phyloP scores from a whole-genome alignment of 2,329 filamentous ascomycete species.

The Chrysoporthe puriensis region DNA sequence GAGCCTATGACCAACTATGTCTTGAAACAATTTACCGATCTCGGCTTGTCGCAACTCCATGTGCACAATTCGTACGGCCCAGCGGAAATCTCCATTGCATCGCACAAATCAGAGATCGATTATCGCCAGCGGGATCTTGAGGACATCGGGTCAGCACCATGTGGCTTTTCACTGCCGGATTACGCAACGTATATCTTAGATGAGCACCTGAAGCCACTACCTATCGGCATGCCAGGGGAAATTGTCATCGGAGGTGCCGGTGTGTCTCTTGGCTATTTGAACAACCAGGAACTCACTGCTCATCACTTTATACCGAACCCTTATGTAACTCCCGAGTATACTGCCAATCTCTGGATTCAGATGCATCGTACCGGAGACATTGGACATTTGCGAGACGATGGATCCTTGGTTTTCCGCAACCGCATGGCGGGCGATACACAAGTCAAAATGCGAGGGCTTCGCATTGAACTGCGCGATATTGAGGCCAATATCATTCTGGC shows the following conservation, averaged over 20 bases:
- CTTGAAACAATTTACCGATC: background rate
- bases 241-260: constrained; percentile 46
- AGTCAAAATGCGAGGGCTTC: constrained; percentile 45
- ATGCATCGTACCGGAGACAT: constrained; percentile 48
- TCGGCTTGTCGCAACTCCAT: constrained; percentile 17
- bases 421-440: constrained; percentile 47
- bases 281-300: constrained; percentile 31
- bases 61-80: constrained; percentile 23
- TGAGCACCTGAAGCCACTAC: constrained; percentile 34
- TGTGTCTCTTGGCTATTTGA: constrained; percentile 45
- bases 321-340: constrained; percentile 19
- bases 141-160: constrained; percentile 19
- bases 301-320: constrained; percentile 3
- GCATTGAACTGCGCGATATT: constrained; percentile 42
- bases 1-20: constrained; percentile 33
- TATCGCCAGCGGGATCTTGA: constrained; percentile 24
- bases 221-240: constrained; percentile 44
- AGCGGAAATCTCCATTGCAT: constrained; percentile 6
- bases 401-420: constrained; percentile 41
- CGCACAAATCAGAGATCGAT: constrained; percentile 17
- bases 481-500: constrained; percentile 12
- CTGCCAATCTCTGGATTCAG: constrained; percentile 28
- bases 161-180: constrained; percentile 30
- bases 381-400: constrained; percentile 40
- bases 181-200: constrained; percentile 48